A percentile compares a stretch with the other conserved stretches of the same genome.
phyloP scores from a whole-genome alignment of 129 eudicot species.

The Smallanthus sonchifolius region DNA sequence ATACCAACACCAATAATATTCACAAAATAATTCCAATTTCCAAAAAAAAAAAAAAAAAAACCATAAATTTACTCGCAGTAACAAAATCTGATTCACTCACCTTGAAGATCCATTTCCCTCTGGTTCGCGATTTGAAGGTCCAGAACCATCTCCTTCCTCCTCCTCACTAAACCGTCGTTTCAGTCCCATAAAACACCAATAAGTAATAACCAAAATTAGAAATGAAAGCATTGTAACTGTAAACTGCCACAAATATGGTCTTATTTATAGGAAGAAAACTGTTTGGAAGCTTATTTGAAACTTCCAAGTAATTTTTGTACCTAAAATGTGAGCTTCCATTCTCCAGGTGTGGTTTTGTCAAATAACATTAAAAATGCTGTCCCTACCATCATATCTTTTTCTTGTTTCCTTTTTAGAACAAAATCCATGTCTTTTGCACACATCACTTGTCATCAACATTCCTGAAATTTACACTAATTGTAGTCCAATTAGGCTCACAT shows the following conservation, averaged over 20 bases:
- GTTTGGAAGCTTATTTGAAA: constrained; percentile 19
- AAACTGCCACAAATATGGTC: constrained; percentile 13
- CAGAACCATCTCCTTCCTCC: constrained; percentile 38
- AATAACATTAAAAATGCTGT: not conserved
- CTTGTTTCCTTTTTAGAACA: constrained; percentile 11
- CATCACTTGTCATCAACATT: not conserved
- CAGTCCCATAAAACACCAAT: constrained; percentile 42
- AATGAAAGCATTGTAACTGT: constrained; percentile 15
- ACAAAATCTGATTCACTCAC: constrained; percentile 30
- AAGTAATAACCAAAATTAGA: not conserved
- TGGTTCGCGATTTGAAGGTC: constrained; percentile 30
- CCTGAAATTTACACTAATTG: not conserved
- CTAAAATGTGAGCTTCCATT: not conserved
- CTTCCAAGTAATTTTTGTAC: constrained; percentile 22
- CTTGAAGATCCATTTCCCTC: constrained; percentile 31
- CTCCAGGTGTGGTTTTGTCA: constrained; percentile 9
- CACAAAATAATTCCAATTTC: not conserved
- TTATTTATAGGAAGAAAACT: constrained; percentile 8
- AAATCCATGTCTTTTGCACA: constrained; percentile 16
- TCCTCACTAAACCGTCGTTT: constrained; percentile 41
- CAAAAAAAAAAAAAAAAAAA: not conserved
- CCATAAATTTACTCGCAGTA: not conserved
- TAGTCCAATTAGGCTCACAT: not conserved
- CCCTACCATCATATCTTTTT: constrained; percentile 26
- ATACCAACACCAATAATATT: constrained; percentile 14